Conservation (phyloP, 495 filamentous ascomycete species). For the Penicillium cosmopolitanum region DNA sequence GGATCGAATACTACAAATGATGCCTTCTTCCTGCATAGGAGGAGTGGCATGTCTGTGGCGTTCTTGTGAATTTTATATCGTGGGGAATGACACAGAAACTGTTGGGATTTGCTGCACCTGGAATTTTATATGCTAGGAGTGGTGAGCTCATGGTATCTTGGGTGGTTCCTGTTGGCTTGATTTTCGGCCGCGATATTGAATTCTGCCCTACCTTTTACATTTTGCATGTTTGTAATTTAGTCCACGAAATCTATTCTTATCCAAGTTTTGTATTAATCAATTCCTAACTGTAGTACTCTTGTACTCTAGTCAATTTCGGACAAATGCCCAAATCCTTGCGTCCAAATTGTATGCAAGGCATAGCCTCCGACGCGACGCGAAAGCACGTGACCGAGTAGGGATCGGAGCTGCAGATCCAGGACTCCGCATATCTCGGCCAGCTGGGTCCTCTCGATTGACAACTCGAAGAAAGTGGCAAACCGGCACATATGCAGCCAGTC, state of each 20-base stretch:
- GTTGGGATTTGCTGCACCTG: background rate
- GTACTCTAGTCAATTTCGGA: background rate
- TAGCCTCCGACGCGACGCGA: conserved; percentile 13
- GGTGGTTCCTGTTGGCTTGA: background rate
- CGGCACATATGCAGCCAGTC: conserved; percentile 34
- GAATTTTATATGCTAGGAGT: background rate
- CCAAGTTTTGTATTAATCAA: background rate
- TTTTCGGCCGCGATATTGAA: background rate
- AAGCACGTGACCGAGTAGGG: conserved; percentile 18
- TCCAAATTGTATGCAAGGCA: background rate
- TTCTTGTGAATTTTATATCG: background rate
- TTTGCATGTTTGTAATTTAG: conserved; percentile 7
- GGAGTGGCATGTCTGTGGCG: conserved; percentile 6
- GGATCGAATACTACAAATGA: background rate
- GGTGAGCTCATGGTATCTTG: background rate
- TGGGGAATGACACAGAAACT: background rate
- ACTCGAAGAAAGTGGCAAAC: background rate
- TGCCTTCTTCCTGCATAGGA: background rate
- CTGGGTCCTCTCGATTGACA: conserved; percentile 1
- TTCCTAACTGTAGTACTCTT: background rate
- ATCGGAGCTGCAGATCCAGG: conserved; percentile 6
- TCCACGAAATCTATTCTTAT: background rate
- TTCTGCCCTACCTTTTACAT: background rate
- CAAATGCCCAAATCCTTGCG: too few species aligned
- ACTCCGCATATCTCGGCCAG: conserved; percentile 3